Conservation (phyloP, 176 grass and related monocot species). For the Oryza meyeriana region DNA sequence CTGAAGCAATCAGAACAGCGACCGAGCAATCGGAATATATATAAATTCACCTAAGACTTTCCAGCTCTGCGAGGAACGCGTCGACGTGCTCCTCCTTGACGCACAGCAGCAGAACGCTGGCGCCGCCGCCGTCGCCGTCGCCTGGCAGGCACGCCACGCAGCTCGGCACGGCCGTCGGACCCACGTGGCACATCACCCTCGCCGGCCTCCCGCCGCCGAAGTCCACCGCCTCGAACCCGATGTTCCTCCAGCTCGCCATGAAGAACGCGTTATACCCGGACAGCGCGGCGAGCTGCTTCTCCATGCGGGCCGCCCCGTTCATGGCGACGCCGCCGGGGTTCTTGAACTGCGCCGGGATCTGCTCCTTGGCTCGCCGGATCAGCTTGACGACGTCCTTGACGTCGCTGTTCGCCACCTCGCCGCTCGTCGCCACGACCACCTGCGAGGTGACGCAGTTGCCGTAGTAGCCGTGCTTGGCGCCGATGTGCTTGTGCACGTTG, state of each 20-base stretch:
- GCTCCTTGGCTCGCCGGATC: background rate
- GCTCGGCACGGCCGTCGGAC: too few species aligned
- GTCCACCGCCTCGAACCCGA: too few species aligned
- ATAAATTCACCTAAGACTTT: too few species aligned
- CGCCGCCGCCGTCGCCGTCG: too few species aligned
- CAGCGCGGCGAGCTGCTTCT: background rate
- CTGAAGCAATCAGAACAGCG: too few species aligned
- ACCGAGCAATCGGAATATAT: too few species aligned
- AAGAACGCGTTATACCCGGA: background rate
- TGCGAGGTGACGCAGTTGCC: background rate
- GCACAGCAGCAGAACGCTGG: too few species aligned
- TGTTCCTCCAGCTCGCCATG: conserved; percentile 12
- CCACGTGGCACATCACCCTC: too few species aligned
- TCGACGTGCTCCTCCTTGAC: too few species aligned
- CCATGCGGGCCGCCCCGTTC: background rate
- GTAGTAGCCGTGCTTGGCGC: background rate
- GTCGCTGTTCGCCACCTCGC: background rate
- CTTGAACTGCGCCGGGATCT: background rate
- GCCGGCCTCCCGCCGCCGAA: too few species aligned
- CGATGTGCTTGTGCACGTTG: background rate
- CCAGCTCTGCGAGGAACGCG: too few species aligned
- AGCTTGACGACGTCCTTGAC: background rate
- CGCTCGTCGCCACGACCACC: background rate
- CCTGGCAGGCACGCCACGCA: too few species aligned
- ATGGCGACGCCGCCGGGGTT: background rate